Percentiles rank a stretch among this genome's conserved stretches.
phyloP scores from a whole-genome alignment of 768 basidiomycete species.

The Macrolepiota albuminosa region DNA sequence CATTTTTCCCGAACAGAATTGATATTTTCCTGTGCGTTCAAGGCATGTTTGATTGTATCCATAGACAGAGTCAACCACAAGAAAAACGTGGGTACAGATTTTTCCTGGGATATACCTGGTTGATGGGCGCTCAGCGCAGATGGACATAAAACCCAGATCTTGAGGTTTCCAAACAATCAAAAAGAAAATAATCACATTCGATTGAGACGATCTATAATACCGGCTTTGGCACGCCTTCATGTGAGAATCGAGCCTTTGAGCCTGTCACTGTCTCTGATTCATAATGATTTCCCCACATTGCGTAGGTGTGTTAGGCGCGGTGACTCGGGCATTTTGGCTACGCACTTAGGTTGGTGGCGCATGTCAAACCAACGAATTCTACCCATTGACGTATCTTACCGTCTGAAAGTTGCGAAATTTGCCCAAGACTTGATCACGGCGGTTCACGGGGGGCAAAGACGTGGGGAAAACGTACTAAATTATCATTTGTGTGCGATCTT shows the following conservation, averaged over 20 bases:
- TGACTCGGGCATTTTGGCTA: background rate
- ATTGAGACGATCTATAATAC: background rate
- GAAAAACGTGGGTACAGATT: background rate
- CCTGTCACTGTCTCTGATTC: background rate
- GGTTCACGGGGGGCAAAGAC: background rate
- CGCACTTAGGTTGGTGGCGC: conserved; percentile 1
- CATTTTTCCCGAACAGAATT: background rate
- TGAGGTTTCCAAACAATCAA: background rate
- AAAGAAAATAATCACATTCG: background rate
- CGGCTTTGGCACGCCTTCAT: background rate
- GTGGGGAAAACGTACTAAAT: background rate
- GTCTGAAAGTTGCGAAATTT: background rate
- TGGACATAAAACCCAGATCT: background rate
- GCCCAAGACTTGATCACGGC: background rate
- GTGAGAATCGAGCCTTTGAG: background rate
- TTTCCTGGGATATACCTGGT: background rate
- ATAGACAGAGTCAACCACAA: background rate
- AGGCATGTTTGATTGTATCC: background rate
- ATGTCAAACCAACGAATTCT: background rate
- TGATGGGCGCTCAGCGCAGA: background rate
- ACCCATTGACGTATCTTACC: background rate
- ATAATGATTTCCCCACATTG: too few species aligned
- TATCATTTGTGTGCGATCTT: background rate
- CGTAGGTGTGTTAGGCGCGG: background rate
- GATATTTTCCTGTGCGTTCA: background rate